phyloP scores from a whole-genome alignment of 257 asterid species.

The Ligustrum vulgare region DNA sequence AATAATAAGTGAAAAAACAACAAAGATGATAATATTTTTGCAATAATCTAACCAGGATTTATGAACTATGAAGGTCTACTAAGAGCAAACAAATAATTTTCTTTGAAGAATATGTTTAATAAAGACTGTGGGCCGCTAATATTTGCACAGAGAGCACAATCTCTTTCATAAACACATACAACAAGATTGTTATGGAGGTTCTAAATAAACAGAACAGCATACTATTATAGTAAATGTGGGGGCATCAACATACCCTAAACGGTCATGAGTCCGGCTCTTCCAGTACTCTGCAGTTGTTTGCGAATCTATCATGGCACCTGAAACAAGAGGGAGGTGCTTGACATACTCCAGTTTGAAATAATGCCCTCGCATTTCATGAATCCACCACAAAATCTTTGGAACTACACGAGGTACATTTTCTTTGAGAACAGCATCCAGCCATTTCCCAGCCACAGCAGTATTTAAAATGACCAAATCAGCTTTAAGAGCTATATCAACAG shows the following conservation, averaged over 20 bases:
- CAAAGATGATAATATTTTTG: neutral
- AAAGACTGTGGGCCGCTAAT: neutral
- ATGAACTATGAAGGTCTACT: neutral
- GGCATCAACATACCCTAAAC: conserved; percentile 58
- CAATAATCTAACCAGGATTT: neutral
- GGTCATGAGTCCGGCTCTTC: conserved; percentile 80
- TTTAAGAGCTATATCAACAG: conserved; percentile 72
- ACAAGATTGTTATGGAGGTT: neutral
- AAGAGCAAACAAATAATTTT: neutral
- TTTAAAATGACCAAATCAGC: conserved; percentile 84
- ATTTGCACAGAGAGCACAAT: neutral
- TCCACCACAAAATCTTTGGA: conserved; percentile 99
- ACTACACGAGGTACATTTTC: conserved; percentile 71
- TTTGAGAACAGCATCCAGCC: conserved; percentile 90
- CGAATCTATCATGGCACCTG: conserved; percentile 99
- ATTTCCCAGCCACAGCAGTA: conserved; percentile 98
- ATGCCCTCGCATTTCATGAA: conserved; percentile 99
- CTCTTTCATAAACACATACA: neutral
- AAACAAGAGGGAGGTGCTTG: conserved; percentile 97
- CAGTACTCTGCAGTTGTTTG: conserved; percentile 87
- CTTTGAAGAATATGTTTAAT: neutral
- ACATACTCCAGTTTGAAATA: conserved; percentile 94
- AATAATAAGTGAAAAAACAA: neutral
- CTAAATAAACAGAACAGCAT: conserved; percentile 8
- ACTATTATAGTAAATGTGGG: conserved; percentile 10